These are phyloP conservation scores for Exophiala alcalophila DNA, from an alignment of 2,329 filamentous ascomycete species.

Conservation along the genomic window DNA sequence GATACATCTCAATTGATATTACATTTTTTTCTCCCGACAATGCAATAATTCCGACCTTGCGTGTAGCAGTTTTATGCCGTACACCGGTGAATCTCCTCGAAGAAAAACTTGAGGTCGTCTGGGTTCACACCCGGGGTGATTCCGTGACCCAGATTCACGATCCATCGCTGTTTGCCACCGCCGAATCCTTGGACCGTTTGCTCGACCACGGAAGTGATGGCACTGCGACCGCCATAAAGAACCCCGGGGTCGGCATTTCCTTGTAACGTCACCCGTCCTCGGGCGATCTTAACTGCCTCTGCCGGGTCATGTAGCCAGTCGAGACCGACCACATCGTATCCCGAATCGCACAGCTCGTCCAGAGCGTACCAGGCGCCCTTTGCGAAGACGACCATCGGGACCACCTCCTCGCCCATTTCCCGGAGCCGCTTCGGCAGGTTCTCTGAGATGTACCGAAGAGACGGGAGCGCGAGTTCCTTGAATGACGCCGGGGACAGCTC, in stretches of 20 bases:
- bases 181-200: slow-evolving; percentile 84
- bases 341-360: slow-evolving; percentile 78
- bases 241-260: slow-evolving; percentile 95
- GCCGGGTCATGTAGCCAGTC: slow-evolving; percentile 93
- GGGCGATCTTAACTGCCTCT: slow-evolving; percentile 75
- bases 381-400: slow-evolving; percentile 97
- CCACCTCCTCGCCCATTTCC: slow-evolving; percentile 70
- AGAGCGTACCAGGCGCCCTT: slow-evolving; percentile 97
- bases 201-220: slow-evolving; percentile 78
- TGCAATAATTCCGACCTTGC: slow-evolving; percentile 3
- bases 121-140: slow-evolving; percentile 94
- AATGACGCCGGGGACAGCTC: slow-evolving; percentile 85
- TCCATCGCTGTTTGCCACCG: slow-evolving; percentile 86
- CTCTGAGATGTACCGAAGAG: slow-evolving; percentile 77
- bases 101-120: slow-evolving; percentile 88
- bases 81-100: slow-evolving; percentile 80
- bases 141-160: slow-evolving; percentile 95
- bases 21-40: no score
- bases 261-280: slow-evolving; percentile 77
- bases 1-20: no score
- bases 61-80: slow-evolving; percentile 32
- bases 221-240: slow-evolving; percentile 76
- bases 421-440: slow-evolving; percentile 72
- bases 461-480: slow-evolving; percentile 80
- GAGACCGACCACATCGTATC: slow-evolving; percentile 89